Conservation (phyloP, 2,329 filamentous ascomycete species). For the Magnaporthiopsis incrustans region DNA sequence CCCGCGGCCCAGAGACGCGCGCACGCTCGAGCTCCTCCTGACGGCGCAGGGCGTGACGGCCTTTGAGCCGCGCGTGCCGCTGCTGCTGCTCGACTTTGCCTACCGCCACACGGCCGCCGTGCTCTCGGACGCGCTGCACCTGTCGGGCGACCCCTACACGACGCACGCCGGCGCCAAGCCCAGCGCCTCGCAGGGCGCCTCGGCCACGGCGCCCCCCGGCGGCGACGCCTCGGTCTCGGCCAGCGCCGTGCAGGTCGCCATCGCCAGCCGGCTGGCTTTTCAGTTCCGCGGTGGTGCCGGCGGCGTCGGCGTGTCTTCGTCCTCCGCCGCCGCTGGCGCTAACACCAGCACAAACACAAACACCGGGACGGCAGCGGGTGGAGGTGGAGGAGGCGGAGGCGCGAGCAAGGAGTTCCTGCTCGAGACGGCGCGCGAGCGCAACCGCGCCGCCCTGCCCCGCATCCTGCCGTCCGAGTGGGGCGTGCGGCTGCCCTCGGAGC, state of each 20-base stretch:
- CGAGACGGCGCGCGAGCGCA: constrained; percentile 64
- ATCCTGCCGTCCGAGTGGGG: constrained; percentile 61
- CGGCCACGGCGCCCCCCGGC: constrained; percentile 35
- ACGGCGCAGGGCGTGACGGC: constrained; percentile 69
- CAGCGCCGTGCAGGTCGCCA: constrained; percentile 64
- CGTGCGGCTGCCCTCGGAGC: constrained; percentile 56
- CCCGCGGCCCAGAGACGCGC: constrained; percentile 66
- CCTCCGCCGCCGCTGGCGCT: neutral
- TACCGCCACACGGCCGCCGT: constrained; percentile 72
- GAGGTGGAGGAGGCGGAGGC: constrained; percentile 31
- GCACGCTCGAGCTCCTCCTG: constrained; percentile 72
- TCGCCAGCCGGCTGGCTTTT: constrained; percentile 58
- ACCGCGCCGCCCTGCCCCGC: constrained; percentile 56
- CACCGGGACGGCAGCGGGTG: neutral
- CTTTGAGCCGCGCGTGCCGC: constrained; percentile 75
- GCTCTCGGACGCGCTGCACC: constrained; percentile 62
- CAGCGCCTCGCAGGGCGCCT: constrained; percentile 39
- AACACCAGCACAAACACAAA: too few relatives aligned
- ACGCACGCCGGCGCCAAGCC: constrained; percentile 46
- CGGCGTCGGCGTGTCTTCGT: neutral
- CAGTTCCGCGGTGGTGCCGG: constrained; percentile 53
- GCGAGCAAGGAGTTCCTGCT: constrained; percentile 68
- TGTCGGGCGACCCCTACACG: constrained; percentile 61
- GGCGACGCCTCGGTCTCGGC: constrained; percentile 52
- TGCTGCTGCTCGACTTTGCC: constrained; percentile 78